Evolutionary conservation across 768 basidiomycete species (phyloP), one percentile per base, ranked within the genome.

Genomic region (Boletus edulis): DNA sequence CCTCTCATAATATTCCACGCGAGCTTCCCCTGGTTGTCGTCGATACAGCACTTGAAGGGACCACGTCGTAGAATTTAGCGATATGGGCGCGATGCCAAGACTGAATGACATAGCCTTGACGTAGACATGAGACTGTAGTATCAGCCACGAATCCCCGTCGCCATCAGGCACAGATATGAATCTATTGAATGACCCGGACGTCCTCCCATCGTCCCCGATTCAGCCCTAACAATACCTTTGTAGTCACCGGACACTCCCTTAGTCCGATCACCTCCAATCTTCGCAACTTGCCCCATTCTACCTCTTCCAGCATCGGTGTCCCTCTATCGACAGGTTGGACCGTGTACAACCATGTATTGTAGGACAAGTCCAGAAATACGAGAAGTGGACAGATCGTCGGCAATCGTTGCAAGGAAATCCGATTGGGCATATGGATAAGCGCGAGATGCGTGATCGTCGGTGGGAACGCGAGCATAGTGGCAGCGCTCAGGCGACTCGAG

Each of bases 201-300:
- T 86, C 86, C 55, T 81, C 80, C 86, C 87, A 88, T 56, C 85
- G 78, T 0, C 81, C 79, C 62, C 75, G 71, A 60, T 89, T 87
- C 39, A 90, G 63, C 51, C 71, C 76, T 37, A 52, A 58, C 20
- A 78, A 50, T 31, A 83, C 65, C n/a, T 68, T 73, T 39, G 62
- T 62, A 2, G 79, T 73, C 24, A 85, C 61, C 43, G 67, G 63
- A 67, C 84, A 87, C 40, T 67, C 79, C 58, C 85, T 73, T 49
- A 87, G 65, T 2, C 84, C 87, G 29, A 90, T 66, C 13, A 82
- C 71, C 54, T 73, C 71, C 52, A 91, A 64, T 34, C 76, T 64
- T 34, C 69, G 73, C 82, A 83, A 84, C 38, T 79, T 76, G 6
- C 53, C 55, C 89, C 87, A 91, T 40, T 81, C 76, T 4, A 86